A percentile compares a stretch with the other conserved stretches of the same genome.
Evolutionary conservation across 345 rosid species (phyloP).

Genomic region (Fremontodendron californicum): DNA sequence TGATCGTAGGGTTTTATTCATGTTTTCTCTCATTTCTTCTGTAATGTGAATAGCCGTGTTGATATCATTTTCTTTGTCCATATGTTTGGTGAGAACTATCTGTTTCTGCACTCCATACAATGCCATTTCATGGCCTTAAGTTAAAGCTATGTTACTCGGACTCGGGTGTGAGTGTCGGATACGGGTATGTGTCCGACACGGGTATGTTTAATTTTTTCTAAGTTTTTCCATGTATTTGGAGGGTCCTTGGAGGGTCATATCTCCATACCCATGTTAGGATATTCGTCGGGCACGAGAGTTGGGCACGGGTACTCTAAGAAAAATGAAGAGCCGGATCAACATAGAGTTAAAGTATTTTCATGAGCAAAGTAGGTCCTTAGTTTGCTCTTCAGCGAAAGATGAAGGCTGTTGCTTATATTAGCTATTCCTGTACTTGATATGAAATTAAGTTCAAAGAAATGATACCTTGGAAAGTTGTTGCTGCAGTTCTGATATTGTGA

Average conservation of each 20-base stretch:
- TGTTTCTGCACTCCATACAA: neutral
- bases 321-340: no score
- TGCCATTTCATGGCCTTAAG: neutral
- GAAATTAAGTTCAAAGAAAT: neutral
- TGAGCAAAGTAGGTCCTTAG: neutral
- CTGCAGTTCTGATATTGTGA: conserved; percentile 12
- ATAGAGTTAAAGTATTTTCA: neutral
- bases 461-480: neutral
- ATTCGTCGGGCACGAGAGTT: no score
- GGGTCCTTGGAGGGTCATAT: no score
- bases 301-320: no score
- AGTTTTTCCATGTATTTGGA: no score
- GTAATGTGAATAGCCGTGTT: neutral
- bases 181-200: no score
- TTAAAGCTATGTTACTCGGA: no score
- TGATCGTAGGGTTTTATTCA: neutral
- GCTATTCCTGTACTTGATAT: neutral
- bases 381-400: neutral
- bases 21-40: neutral
- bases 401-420: neutral
- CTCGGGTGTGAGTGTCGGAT: no score
- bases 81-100: neutral
- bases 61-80: conserved; percentile 1
- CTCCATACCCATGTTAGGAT: no score
- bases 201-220: no score